phyloP scores from a whole-genome alignment of 305 asterid genomes.

The Fraxinus sp. region DNA sequence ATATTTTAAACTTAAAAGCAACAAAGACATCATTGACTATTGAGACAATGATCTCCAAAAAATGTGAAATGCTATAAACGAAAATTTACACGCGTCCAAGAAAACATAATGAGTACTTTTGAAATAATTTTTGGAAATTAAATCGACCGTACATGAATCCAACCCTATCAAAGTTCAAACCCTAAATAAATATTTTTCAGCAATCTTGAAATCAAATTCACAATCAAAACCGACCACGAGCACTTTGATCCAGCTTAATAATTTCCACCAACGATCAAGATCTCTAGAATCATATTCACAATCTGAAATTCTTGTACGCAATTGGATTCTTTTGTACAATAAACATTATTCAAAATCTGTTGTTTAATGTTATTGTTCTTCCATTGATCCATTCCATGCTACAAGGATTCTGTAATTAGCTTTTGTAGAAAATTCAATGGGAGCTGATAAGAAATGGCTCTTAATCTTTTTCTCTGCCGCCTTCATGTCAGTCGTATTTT shows the following conservation, averaged over 20 bases:
- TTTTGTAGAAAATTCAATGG: conserved; percentile 43
- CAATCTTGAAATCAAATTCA: not conserved
- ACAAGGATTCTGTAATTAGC: not conserved
- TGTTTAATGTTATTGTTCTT: not conserved
- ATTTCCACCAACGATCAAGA: not conserved
- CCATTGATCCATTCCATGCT: conserved; percentile 20
- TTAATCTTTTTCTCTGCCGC: conserved; percentile 88
- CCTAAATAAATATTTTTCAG: not conserved
- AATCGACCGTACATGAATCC: not conserved
- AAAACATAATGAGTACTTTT: not conserved
- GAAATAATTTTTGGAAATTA: not conserved
- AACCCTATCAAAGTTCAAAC: not conserved
- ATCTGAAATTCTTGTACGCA: conserved; percentile 17
- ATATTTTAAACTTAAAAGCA: no score
- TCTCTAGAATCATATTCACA: conserved; percentile 10
- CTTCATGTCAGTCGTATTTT: conserved; percentile 65
- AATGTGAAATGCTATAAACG: not conserved
- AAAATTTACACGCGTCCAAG: not conserved
- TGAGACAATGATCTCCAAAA: no score
- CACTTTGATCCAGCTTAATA: conserved; percentile 15
- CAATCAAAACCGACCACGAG: not conserved
- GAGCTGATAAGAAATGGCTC: conserved; percentile 94
- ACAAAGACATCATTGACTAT: no score
- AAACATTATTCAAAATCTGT: not conserved
- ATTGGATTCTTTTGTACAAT: conserved; percentile 3